phyloP scores from a whole-genome alignment of 169 alveolate species.

The Plasmodium chabaudi region DNA sequence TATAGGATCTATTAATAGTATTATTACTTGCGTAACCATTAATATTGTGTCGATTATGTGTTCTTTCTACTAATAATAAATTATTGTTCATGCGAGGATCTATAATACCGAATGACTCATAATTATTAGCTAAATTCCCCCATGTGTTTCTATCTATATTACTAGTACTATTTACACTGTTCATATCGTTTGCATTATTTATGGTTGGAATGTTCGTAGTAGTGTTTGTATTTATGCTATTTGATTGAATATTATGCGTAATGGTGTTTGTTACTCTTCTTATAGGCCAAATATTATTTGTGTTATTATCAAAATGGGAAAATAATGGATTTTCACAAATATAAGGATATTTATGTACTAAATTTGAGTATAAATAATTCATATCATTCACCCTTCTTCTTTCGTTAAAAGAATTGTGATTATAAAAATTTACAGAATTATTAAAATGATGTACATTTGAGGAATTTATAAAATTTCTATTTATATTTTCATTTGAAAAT shows the following conservation, averaged over 20 bases:
- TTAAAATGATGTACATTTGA: neutral
- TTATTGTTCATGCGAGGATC: constrained; percentile 2
- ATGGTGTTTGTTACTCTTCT: constrained; percentile 43
- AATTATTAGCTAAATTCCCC: constrained; percentile 21
- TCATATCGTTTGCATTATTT: constrained; percentile 5
- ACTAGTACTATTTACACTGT: neutral
- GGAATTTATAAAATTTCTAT: constrained; percentile 11
- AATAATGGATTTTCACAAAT: constrained; percentile 43
- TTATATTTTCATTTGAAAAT: constrained; percentile 13
- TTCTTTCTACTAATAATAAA: constrained; percentile 5
- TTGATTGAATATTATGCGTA: constrained; percentile 1
- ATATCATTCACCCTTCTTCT: constrained; percentile 10
- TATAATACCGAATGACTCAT: neutral
- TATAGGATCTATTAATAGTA: neutral
- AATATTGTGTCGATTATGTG: constrained; percentile 13
- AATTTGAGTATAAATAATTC: constrained; percentile 29
- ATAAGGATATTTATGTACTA: constrained; percentile 39
- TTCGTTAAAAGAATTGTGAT: constrained; percentile 8
- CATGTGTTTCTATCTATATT: constrained; percentile 7
- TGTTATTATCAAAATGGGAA: constrained; percentile 58
- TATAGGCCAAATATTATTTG: constrained; percentile 53
- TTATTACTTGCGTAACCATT: constrained; percentile 2
- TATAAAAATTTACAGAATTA: constrained; percentile 5
- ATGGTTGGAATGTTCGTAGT: neutral
- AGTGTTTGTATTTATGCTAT: constrained; percentile 8